A percentile compares a stretch with the other conserved stretches of the same genome.
phyloP scores from a whole-genome alignment of 1,284 basidiomycete species.

The Wallemia ichthyophaga region DNA sequence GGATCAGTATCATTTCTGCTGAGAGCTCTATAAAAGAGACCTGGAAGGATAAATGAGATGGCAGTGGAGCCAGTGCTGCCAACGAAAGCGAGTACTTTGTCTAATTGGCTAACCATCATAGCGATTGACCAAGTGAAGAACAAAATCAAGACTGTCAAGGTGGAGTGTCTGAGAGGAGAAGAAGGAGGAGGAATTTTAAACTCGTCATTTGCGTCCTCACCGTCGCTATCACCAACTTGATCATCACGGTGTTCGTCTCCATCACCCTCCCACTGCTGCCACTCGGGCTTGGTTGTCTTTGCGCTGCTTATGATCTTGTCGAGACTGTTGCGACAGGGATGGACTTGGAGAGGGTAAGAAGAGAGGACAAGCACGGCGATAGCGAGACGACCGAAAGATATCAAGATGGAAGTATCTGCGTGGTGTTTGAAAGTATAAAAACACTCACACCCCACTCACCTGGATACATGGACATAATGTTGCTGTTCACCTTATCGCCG shows the following conservation, averaged over 20 bases:
- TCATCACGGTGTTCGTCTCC: constrained; percentile 1
- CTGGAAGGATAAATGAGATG: constrained; percentile 88
- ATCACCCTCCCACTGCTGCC: too few relatives aligned
- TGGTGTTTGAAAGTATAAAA: constrained; percentile 13
- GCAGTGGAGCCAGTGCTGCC: constrained; percentile 86
- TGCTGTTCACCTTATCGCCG: constrained; percentile 58
- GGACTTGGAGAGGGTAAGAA: constrained; percentile 72
- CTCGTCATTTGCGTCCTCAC: constrained; percentile 9
- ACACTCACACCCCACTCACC: not conserved
- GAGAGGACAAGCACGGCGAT: constrained; percentile 71
- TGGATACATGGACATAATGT: constrained; percentile 37
- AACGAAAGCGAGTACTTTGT: constrained; percentile 71
- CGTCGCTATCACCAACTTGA: constrained; percentile 6
- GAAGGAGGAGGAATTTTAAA: constrained; percentile 4
- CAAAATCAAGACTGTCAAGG: constrained; percentile 44
- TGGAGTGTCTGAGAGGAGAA: constrained; percentile 33
- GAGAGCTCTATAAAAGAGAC: constrained; percentile 27
- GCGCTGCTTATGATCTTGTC: constrained; percentile 54
- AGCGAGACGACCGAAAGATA: constrained; percentile 72
- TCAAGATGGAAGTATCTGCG: constrained; percentile 71
- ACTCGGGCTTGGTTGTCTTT: too few relatives aligned
- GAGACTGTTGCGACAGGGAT: constrained; percentile 72
- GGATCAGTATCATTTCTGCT: constrained; percentile 28
- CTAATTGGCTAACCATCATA: constrained; percentile 50
- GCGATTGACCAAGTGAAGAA: constrained; percentile 33